Evolutionary conservation across 2,329 filamentous ascomycete species (phyloP), one percentile per base, ranked within the genome.

Genomic region (Mariannaea elegans): DNA sequence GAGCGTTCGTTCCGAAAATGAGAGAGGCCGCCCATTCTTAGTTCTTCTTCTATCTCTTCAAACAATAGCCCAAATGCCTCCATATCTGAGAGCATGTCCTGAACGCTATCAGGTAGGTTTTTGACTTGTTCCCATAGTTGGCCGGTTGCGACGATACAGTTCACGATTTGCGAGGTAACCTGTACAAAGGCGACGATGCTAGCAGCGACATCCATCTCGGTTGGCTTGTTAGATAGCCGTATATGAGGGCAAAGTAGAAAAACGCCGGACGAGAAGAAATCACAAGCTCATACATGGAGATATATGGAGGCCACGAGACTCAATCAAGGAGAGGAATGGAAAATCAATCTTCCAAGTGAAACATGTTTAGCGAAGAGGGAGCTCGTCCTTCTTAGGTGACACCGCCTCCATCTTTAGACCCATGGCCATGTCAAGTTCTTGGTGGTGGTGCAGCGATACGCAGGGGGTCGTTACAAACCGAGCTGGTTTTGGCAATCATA

Each of bases 151-250:
- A 68, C 18, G 1, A 67, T 60, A 27, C 61, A 61, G 32, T 64
- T 68, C 6, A 52, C 66, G 24, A 72, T 66, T 6, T 64, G 55
- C 3, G 58, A 21, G 18, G 69, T 50, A 3, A 69, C 38, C 36
- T 72, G 64, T 24, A 70, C 53, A 19, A 74, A 63, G 29, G 71
- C 71, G 18, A 73, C 49, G 18, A 63, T 50, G 31, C 64, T 64
- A 14, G 68, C 63, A 7, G 66, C 62, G n/a, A 48, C 60, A 29
- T 64, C 67, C 61, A 70, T 69, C 9, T 32, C 52, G 34, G 34
- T 13, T 21, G 42, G 18, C 14, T 31, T n/a, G 2, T 24, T 21
- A 10, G 4, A n/a, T 14, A 12, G 18, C 14, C n/a, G n/a, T 3
- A 14, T 19, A 45, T 45, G 19, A 42, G 18, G 13, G 14, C 21